Base-by-base conservation (phyloP, 2,329 filamentous ascomycete species). In the Epichloe sibirici region DNA sequence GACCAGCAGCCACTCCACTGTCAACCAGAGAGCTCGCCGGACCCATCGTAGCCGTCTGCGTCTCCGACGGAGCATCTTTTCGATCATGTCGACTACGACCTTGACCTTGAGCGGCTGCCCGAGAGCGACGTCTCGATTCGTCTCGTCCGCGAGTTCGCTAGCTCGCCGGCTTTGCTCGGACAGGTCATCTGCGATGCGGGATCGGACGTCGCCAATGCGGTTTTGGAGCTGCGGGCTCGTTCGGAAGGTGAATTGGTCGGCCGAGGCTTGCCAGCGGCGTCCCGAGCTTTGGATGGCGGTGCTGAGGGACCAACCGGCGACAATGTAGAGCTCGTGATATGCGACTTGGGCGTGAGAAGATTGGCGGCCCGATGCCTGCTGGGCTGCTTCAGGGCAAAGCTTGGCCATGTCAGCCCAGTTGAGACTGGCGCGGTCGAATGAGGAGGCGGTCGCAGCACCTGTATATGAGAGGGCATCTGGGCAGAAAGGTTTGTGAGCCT, bases 1-100 rank as follows among this genome's bases (percentile, higher is more conserved):
- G 40, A 97, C 82, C 17, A 97, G 76, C 48, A 82, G 72, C 89
- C 90, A 96, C 72, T 97, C 91, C 15, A 96, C 79, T 21, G 85
- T 69, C 51, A 90, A 81, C 78, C 90, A 97, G 13, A 88, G 84
- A 0, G 82, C 81, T 13, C 87, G 75, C 40, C 88, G 75, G 25
- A 90, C 68, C 82, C 88, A 90, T 51, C 88, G 76, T 62, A 93
- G 81, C 53, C 81, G 70, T 34, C 82, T 69, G 13, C 82, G 75
- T 50, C 89, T 76, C 54, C 86, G 76, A 54, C 87, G 76, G 49
- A 90, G 76, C 73, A 88, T 83, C 62, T 86, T 80, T 54, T 93
- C 77, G 55, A 96, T 86, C 15, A 81, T 78, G 64, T 95, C 90
- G 47, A 83, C 80, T 40, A 95, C 79, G 44, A 82, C 78, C 69